These are phyloP conservation scores for Citrullus colocynthis DNA, from an alignment of 306 rosid genomes.

Conservation along the genomic window DNA sequence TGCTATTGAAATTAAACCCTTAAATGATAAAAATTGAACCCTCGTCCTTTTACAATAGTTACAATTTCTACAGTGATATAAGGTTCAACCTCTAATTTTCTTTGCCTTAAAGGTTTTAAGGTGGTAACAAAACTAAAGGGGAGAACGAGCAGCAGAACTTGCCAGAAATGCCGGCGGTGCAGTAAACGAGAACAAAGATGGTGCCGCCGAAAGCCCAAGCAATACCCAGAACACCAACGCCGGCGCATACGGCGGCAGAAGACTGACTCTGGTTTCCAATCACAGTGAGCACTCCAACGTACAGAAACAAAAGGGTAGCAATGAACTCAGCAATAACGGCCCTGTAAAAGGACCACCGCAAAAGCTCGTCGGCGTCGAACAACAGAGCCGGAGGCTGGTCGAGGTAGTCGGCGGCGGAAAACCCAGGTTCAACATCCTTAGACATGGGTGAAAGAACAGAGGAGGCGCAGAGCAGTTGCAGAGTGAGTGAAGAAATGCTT, in stretches of 20 bases:
- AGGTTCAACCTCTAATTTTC: too few species aligned
- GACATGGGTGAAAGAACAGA: neutral
- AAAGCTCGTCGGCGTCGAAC: conserved; percentile 41
- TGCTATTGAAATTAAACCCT: too few species aligned
- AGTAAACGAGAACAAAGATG: conserved; percentile 22
- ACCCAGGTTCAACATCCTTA: conserved; percentile 12
- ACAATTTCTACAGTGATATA: too few species aligned
- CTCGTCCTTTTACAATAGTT: too few species aligned
- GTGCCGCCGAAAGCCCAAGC: conserved; percentile 23
- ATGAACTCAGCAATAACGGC: conserved; percentile 80
- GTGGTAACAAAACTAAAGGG: neutral
- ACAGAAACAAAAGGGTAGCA: conserved; percentile 78
- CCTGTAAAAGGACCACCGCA: conserved; percentile 70
- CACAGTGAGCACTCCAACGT: conserved; percentile 39
- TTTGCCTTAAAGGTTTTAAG: too few species aligned
- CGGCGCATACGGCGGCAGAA: neutral
- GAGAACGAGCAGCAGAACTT: neutral
- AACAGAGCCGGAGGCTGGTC: conserved; percentile 70
- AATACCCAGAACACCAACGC: conserved; percentile 14
- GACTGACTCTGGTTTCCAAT: conserved; percentile 29
- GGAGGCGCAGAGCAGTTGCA: neutral
- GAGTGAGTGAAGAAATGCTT: neutral
- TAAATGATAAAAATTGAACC: too few species aligned
- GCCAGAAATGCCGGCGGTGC: conserved; percentile 22
- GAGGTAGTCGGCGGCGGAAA: conserved; percentile 27